Percentiles rank a stretch among this genome's conserved stretches.
These are phyloP conservation scores for Striga hermonthica DNA, from an alignment of 305 asterid species.

Conservation along the genomic window DNA sequence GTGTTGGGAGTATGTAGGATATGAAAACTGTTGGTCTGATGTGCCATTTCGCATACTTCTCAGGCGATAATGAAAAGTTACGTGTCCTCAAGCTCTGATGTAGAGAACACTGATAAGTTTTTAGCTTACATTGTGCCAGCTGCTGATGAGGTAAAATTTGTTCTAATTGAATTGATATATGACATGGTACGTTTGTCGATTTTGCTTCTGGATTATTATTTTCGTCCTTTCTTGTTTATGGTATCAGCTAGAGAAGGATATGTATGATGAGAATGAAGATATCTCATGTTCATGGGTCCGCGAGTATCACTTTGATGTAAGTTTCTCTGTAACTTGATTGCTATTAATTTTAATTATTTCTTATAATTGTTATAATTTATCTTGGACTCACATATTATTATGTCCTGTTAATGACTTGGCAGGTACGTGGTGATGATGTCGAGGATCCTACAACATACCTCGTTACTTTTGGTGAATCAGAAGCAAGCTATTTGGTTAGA, in stretches of 20 bases:
- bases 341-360: neutral
- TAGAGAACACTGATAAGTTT: conserved; percentile 66
- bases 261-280: conserved; percentile 80
- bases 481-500: conserved; percentile 70
- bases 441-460: conserved; percentile 81
- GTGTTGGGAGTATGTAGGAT: conserved; percentile 20
- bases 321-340: conserved; percentile 29
- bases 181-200: neutral
- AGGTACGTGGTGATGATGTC: conserved; percentile 80
- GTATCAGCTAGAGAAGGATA: conserved; percentile 78
- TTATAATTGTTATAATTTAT: neutral
- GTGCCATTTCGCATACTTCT: conserved; percentile 27
- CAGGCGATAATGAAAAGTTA: conserved; percentile 98
- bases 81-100: conserved; percentile 53
- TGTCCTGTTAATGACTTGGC: conserved; percentile 30
- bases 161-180: neutral
- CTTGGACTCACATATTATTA: neutral
- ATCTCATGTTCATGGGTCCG: conserved; percentile 82
- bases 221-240: conserved; percentile 29
- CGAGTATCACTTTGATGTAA: conserved; percentile 91
- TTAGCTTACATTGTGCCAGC: conserved; percentile 95
- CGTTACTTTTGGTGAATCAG: conserved; percentile 64
- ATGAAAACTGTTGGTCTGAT: conserved; percentile 10
- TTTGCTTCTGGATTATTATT: conserved; percentile 13
- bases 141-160: conserved; percentile 57